These are phyloP conservation scores for Wallacemonas collosoma DNA, from an alignment of 208 protist genomes.

Conservation along the genomic window DNA sequence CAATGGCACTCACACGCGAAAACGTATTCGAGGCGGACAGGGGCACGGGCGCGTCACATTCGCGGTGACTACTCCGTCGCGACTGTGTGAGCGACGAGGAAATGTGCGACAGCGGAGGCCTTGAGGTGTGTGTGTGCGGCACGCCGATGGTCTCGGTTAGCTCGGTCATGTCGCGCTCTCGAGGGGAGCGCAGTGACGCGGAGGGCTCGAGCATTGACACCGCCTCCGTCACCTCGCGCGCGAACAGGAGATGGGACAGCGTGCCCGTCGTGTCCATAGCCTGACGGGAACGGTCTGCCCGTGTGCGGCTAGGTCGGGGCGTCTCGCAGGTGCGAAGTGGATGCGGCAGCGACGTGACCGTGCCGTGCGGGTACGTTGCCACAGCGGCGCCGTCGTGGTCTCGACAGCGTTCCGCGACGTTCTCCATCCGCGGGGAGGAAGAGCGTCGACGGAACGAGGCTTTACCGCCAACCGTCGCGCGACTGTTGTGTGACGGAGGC, in stretches of 20 bases:
- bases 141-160: background rate
- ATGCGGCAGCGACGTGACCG: too few relatives aligned
- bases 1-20: too few relatives aligned
- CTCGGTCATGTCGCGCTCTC: background rate
- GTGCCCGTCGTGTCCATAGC: background rate
- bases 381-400: too few relatives aligned
- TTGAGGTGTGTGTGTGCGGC: background rate
- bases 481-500: background rate
- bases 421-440: background rate
- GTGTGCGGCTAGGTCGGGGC: background rate
- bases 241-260: slow-evolving; percentile 11
- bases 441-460: background rate
- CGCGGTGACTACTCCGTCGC: background rate
- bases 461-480: background rate
- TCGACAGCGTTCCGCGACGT: background rate
- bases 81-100: background rate
- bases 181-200: background rate
- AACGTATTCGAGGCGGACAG: too few relatives aligned
- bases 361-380: too few relatives aligned
- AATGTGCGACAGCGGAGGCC: background rate
- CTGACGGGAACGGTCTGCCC: background rate
- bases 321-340: background rate
- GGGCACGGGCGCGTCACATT: too few relatives aligned
- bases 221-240: slow-evolving; percentile 12
- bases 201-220: slow-evolving; percentile 3